These are phyloP conservation scores for Fraxinus paxiana DNA, from an alignment of 305 asterid genomes.

Conservation along the genomic window DNA sequence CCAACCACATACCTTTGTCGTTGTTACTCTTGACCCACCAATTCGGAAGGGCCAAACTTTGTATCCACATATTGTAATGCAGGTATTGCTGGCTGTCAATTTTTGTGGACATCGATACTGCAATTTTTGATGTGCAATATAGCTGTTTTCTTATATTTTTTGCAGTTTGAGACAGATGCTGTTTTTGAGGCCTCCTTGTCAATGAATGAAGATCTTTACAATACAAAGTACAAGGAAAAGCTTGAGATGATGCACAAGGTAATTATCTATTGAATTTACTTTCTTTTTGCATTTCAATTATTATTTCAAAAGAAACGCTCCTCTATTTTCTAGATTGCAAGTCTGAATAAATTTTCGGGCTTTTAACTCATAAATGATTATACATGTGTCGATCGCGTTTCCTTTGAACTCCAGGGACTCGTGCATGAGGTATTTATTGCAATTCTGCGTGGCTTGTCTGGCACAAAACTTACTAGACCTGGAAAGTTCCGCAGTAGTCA, in stretches of 20 bases:
- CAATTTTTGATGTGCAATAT: conserved; percentile 5
- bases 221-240: conserved; percentile 75
- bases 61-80: conserved; percentile 95
- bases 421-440: conserved; percentile 69
- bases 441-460: conserved; percentile 86
- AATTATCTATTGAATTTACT: conserved; percentile 18
- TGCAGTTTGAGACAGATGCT: conserved; percentile 87
- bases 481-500: conserved; percentile 87
- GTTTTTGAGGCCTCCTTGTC: conserved; percentile 60
- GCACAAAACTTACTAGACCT: conserved; percentile 88
- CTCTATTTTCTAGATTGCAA: conserved; percentile 2
- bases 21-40: conserved; percentile 96
- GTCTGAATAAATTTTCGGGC: background rate
- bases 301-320: background rate
- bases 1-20: conserved; percentile 90
- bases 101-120: background rate
- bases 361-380: conserved; percentile 1
- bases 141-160: conserved; percentile 3
- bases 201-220: conserved; percentile 74
- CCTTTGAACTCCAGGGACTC: conserved; percentile 59
- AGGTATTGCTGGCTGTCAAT: conserved; percentile 46
- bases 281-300: background rate
- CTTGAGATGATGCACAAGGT: conserved; percentile 71
- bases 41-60: conserved; percentile 96
- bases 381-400: background rate